Evolutionary conservation across 2,329 filamentous ascomycete species (phyloP).

Genomic region (Neoarthrinium moseri): DNA sequence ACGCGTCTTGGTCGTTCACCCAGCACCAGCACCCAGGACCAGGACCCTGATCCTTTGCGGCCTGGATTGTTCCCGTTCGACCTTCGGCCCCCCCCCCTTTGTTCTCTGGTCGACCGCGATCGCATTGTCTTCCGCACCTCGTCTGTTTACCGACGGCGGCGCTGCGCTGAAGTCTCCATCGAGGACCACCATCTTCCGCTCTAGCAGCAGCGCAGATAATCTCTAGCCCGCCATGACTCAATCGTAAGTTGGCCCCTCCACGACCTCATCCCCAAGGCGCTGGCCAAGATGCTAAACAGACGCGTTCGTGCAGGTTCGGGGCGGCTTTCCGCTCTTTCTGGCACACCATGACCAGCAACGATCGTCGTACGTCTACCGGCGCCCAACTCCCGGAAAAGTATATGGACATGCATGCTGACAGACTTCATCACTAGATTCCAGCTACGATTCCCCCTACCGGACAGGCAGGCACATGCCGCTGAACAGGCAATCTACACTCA

Average conservation of each 20-base stretch:
- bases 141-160: background rate
- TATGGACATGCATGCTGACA: too few species aligned
- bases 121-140: background rate
- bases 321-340: conserved; percentile 86
- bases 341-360: conserved; percentile 81
- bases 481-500: conserved; percentile 77
- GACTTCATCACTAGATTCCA: conserved; percentile 85
- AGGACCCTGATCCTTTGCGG: background rate
- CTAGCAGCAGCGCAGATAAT: conserved; percentile 1
- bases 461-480: conserved; percentile 88
- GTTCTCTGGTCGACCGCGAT: conserved; percentile 2
- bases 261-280: background rate
- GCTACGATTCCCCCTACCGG: conserved; percentile 88
- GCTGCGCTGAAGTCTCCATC: conserved; percentile 3
- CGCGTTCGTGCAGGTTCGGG: conserved; percentile 50
- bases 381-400: too few species aligned
- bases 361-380: conserved; percentile 54
- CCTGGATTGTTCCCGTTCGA: background rate
- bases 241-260: conserved; percentile 14
- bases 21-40: background rate
- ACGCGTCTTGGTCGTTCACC: conserved; percentile 1
- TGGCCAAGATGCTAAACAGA: background rate
- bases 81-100: background rate
- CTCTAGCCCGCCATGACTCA: conserved; percentile 15
- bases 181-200: background rate